phyloP scores from a whole-genome alignment of 352 stramenopile species.

The Phytophthora pinifolia region DNA sequence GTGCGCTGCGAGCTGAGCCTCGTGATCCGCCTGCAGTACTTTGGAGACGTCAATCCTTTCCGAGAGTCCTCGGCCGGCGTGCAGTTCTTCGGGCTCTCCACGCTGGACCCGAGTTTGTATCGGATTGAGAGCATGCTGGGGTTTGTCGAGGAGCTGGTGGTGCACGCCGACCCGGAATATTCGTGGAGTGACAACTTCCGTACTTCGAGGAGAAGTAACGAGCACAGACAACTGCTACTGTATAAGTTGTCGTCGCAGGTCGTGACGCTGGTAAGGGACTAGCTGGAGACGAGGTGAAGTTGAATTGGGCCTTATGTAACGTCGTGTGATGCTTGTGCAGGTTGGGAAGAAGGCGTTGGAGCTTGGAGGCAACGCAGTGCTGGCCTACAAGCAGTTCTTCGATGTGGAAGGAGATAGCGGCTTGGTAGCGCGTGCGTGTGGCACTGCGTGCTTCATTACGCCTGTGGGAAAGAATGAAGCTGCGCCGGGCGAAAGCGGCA shows the following conservation, averaged over 20 bases:
- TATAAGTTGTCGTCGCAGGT: conserved; percentile 94
- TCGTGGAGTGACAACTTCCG: conserved; percentile 96
- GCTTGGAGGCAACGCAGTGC: conserved; percentile 97
- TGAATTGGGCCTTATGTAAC: conserved; percentile 19
- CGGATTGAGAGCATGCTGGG: conserved; percentile 90
- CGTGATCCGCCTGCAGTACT: conserved; percentile 96
- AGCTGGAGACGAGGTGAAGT: not conserved
- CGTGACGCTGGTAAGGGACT: conserved; percentile 44
- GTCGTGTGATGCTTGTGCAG: conserved; percentile 41
- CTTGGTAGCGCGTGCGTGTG: conserved; percentile 95
- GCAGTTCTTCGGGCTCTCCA: conserved; percentile 97
- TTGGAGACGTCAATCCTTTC: conserved; percentile 98
- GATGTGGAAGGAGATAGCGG: conserved; percentile 98
- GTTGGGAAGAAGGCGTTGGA: conserved; percentile 96
- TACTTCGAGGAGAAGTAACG: conserved; percentile 92
- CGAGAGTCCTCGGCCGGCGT: conserved; percentile 97
- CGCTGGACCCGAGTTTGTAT: conserved; percentile 89
- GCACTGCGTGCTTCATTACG: conserved; percentile 89
- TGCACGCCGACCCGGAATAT: conserved; percentile 98
- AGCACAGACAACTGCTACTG: conserved; percentile 94
- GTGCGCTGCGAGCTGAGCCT: conserved; percentile 95
- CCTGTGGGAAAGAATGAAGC: conserved; percentile 62
- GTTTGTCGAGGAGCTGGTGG: conserved; percentile 96
- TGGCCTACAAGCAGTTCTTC: conserved; percentile 98
- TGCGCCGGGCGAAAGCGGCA: conserved; percentile 14